Conservation (phyloP, 2,329 filamentous ascomycete species). For the Cercospora berteroae region DNA sequence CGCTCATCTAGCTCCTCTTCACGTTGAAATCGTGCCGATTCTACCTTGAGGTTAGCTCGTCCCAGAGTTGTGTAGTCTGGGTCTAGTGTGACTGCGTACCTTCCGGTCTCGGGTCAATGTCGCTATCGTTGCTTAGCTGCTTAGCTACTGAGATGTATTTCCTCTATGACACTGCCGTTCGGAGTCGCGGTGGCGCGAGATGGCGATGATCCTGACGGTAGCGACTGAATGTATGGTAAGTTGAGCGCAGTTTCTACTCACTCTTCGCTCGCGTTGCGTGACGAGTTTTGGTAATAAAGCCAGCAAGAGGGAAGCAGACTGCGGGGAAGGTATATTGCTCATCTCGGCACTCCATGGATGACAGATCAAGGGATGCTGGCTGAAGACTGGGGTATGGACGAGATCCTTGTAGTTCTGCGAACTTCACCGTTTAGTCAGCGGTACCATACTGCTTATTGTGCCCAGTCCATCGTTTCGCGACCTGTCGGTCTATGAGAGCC, state of each 20-base stretch:
- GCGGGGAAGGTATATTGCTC: background rate
- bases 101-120: slow-evolving; percentile 20
- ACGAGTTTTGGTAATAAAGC: background rate
- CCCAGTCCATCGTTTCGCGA: background rate
- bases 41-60: background rate
- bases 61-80: background rate
- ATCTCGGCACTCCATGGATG: background rate
- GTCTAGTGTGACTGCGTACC: slow-evolving; percentile 6
- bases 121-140: slow-evolving; percentile 3
- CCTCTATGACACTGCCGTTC: background rate
- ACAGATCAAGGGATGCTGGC: background rate
- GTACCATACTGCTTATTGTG: background rate
- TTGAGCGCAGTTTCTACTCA: background rate
- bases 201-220: background rate
- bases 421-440: background rate
- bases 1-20: background rate
- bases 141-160: background rate
- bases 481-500: background rate
- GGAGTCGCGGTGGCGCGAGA: background rate
- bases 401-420: background rate
- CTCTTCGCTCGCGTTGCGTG: background rate
- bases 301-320: background rate
- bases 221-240: background rate
- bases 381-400: background rate
- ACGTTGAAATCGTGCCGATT: background rate